Evolutionary conservation across 2,329 filamentous ascomycete species (phyloP), one percentile per base, ranked within the genome.

Genomic region (Fusarium siculi): DNA sequence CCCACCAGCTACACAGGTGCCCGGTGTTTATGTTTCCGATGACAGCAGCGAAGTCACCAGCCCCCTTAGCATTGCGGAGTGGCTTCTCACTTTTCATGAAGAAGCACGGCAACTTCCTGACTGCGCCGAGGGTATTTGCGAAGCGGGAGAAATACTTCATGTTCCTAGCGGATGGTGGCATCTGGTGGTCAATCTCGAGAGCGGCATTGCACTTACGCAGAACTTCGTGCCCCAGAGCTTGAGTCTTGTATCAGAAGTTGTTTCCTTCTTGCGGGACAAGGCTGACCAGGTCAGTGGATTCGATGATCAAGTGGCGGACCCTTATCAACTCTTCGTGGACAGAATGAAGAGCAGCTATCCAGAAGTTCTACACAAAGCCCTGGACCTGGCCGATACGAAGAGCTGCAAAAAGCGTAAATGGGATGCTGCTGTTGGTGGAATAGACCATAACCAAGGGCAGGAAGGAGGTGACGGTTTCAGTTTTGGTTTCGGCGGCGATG

Each of bases 111-210:
- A 85, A 58, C 90, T 92, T 4, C 89, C 92, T 0, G 94, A 93
- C 16, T 98, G 95, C 77, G 82, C 93, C 36, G 96, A 98, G 82
- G 96, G 94, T 0, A 91, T 98, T 34, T 98, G 96, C 79, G 83
- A 85, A 19, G 89, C 91, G 46, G 96, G 96, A 5, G 96, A 98
- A 81, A 92, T 98, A 21, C 83, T 98, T 55, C 94, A 98, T 79
- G 96, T 98, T 10, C 96, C 96, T 0, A 95, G 92, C 57, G 95
- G 96, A 10, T 98, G 96, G 96, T 98, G 96, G 91, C 96, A 98
- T 85, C 85, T 98, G 37, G 96, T 98, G 15, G 91, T 98, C 50
- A 98, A 98, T 79, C 84, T 97, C 4, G 93, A 95, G 75, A 87
- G 90, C 18, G 93, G 93, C 47, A 93, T 98, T 72, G 96, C 96